These are phyloP conservation scores for Dovyalis caffra DNA, from an alignment of 345 rosid species.

Conservation along the genomic window DNA sequence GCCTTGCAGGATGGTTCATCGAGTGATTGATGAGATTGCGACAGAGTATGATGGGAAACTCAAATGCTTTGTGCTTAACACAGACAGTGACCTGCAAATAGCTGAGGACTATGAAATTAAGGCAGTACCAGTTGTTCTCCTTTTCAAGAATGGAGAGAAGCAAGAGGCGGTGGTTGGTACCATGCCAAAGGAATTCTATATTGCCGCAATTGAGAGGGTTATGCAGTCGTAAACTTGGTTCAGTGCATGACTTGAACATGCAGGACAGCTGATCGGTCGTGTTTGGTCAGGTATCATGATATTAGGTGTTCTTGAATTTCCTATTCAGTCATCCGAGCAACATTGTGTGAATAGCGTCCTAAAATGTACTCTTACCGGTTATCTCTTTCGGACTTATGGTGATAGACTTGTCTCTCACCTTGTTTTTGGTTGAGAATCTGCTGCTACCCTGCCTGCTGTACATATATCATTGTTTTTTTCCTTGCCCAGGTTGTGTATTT, in stretches of 20 bases:
- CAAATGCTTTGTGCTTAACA: slow-evolving; percentile 63
- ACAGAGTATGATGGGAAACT: slow-evolving; percentile 73
- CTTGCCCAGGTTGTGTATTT: too few relatives aligned
- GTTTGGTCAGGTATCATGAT: neutral
- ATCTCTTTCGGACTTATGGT: neutral
- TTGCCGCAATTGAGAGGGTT: slow-evolving; percentile 87
- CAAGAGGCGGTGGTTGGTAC: slow-evolving; percentile 76
- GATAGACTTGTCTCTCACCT: too few relatives aligned
- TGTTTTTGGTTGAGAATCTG: too few relatives aligned
- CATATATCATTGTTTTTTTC: too few relatives aligned
- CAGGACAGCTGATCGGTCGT: neutral
- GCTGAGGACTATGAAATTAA: slow-evolving; percentile 81
- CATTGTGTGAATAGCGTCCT: slow-evolving; percentile 7
- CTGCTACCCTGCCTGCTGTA: too few relatives aligned
- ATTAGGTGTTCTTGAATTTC: neutral
- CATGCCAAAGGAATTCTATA: slow-evolving; percentile 91
- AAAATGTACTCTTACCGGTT: neutral
- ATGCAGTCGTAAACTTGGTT: slow-evolving; percentile 42
- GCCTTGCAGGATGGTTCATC: slow-evolving; percentile 54
- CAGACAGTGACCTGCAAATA: slow-evolving; percentile 61
- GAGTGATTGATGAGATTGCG: slow-evolving; percentile 76
- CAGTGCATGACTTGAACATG: neutral
- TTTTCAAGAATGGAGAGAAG: slow-evolving; percentile 85
- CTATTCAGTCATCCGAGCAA: neutral
- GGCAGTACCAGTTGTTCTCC: slow-evolving; percentile 86